Percentiles rank a stretch among this genome's conserved stretches.
Evolutionary conservation across 331 rosid species (phyloP).

Genomic region (Telfairia occidentalis): DNA sequence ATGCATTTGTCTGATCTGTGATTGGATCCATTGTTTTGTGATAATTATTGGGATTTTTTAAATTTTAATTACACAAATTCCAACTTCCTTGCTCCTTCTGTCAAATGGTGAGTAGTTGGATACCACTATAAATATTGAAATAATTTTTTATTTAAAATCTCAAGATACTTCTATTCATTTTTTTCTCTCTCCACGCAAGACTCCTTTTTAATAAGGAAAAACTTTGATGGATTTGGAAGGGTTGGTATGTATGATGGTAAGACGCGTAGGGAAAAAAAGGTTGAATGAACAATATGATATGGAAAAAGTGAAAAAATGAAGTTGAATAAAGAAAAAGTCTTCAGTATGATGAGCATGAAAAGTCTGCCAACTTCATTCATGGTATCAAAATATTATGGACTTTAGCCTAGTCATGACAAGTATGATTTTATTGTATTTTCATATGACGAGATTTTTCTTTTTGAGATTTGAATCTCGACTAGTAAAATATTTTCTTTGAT

Average conservation of each 20-base stretch:
- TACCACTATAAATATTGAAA: background rate
- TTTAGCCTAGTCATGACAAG: no score
- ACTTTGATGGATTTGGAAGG: background rate
- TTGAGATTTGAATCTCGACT: no score
- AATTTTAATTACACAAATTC: background rate
- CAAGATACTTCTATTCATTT: background rate
- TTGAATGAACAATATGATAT: background rate
- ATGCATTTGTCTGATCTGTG: constrained; percentile 3
- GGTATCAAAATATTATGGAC: background rate
- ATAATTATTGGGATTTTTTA: background rate
- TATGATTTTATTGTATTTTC: no score
- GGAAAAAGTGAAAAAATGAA: background rate
- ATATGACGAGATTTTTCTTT: no score
- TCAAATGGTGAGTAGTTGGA: background rate
- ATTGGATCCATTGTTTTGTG: constrained; percentile 1
- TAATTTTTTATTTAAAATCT: background rate
- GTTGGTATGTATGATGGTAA: background rate
- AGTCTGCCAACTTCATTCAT: no score
- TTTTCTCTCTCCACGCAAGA: background rate
- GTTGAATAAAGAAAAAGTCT: background rate
- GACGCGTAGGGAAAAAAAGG: background rate
- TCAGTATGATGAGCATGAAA: no score
- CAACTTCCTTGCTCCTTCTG: background rate
- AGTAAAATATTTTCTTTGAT: no score
- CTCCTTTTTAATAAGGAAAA: background rate